These are phyloP conservation scores for Colletotrichum sp. DNA, from an alignment of 2,329 filamentous ascomycete species.

Conservation along the genomic window DNA sequence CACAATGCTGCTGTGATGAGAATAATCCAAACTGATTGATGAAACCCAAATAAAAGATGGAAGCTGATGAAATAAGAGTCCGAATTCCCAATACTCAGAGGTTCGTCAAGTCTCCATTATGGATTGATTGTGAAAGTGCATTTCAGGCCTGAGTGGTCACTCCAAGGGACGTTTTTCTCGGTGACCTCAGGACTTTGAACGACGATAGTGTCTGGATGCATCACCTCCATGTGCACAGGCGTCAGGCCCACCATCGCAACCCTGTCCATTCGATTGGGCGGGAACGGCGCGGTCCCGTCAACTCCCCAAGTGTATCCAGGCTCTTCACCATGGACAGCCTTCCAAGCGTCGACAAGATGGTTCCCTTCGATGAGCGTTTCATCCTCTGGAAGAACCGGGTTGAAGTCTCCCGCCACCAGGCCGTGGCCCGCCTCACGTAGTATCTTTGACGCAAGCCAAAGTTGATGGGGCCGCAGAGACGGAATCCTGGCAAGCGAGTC, in stretches of 20 bases:
- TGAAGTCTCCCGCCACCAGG: conserved; percentile 45
- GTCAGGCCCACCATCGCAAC: conserved; percentile 34
- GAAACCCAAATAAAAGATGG: rapidly evolving
- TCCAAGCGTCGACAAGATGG: conserved; percentile 40
- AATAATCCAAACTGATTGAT: neutral
- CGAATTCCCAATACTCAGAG: rapidly evolving
- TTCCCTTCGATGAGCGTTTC: conserved; percentile 32
- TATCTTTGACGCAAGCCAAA: conserved; percentile 29
- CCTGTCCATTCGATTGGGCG: conserved; percentile 40
- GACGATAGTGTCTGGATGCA: conserved; percentile 15
- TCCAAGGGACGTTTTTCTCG: neutral
- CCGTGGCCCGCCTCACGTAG: conserved; percentile 31
- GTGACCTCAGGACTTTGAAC: neutral
- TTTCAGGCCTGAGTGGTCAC: conserved; percentile 10
- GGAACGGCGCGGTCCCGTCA: conserved; percentile 35
- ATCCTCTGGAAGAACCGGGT: conserved; percentile 41
- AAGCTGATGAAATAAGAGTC: neutral
- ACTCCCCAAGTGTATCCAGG: conserved; percentile 42
- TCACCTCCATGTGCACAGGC: conserved; percentile 24
- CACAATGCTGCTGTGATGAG: neutral
- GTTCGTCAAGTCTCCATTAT: neutral
- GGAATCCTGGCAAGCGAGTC: conserved; percentile 35
- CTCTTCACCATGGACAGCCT: conserved; percentile 28
- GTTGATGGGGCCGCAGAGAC: conserved; percentile 33
- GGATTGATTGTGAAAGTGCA: neutral